Percentiles rank a stretch among this genome's conserved stretches.
Conservation (phyloP, 257 asterid genomes). For the Penstemon barbatus region DNA sequence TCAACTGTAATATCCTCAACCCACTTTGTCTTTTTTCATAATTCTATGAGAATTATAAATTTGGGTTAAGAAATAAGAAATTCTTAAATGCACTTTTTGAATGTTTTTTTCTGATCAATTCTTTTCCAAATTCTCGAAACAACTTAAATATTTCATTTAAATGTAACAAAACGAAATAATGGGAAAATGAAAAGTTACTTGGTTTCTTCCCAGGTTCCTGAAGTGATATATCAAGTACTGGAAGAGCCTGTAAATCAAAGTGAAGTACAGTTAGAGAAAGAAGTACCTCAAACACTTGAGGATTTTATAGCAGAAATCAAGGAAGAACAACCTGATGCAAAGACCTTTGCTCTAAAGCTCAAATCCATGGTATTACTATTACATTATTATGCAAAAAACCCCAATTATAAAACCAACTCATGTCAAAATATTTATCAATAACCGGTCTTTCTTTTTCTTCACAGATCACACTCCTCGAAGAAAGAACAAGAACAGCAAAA, state of each 20-base stretch:
- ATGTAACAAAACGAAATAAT: neutral
- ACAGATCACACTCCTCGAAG: slow-evolving; percentile 77
- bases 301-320: slow-evolving; percentile 65
- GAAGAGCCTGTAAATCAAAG: slow-evolving; percentile 53
- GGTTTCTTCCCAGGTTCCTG: slow-evolving; percentile 68
- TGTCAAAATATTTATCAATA: slow-evolving; percentile 3
- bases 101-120: neutral
- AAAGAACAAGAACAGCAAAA: slow-evolving; percentile 87
- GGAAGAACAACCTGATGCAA: slow-evolving; percentile 60
- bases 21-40: neutral
- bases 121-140: neutral
- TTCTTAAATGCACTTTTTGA: neutral
- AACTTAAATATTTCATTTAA: slow-evolving; percentile 1
- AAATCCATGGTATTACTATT: slow-evolving; percentile 62
- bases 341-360: slow-evolving; percentile 75
- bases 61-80: neutral
- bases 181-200: slow-evolving; percentile 1
- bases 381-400: neutral
- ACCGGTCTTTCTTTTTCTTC: slow-evolving; percentile 10
- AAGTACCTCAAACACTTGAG: slow-evolving; percentile 60
- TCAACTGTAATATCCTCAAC: slow-evolving; percentile 48
- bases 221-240: slow-evolving; percentile 79
- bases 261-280: slow-evolving; percentile 35
- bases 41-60: too few species aligned
- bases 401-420: neutral